phyloP scores from a whole-genome alignment of 768 basidiomycete genomes.

The Tylopilus balloui region DNA sequence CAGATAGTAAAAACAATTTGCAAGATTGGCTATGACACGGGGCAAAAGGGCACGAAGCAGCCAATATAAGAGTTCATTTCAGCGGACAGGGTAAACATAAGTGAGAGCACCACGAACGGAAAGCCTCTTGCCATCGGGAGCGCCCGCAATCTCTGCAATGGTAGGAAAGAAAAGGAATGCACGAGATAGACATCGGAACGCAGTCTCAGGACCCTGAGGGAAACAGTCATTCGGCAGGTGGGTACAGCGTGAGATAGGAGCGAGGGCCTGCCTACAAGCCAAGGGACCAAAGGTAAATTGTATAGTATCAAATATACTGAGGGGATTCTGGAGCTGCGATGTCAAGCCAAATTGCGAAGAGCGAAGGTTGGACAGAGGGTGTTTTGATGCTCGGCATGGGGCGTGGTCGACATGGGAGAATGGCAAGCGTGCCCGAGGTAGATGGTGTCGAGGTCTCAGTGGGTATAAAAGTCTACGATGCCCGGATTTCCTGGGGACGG shows the following conservation, averaged over 20 bases:
- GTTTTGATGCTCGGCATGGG: constrained; percentile 28
- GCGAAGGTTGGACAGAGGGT: constrained; percentile 5
- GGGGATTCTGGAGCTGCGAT: constrained; percentile 50
- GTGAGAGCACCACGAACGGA: constrained; percentile 41
- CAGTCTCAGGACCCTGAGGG: constrained; percentile 46
- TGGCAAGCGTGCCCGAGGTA: constrained; percentile 35
- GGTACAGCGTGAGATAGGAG: not conserved
- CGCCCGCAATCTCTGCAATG: constrained; percentile 54
- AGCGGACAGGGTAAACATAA: not conserved
- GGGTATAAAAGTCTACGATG: constrained; percentile 59
- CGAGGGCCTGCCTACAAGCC: constrained; percentile 40
- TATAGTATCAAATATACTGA: constrained; percentile 51
- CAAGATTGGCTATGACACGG: constrained; percentile 40
- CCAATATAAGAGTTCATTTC: constrained; percentile 15
- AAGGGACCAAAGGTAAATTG: constrained; percentile 36
- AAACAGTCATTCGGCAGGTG: not conserved
- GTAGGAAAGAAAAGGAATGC: constrained; percentile 70
- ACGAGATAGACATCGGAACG: constrained; percentile 36
- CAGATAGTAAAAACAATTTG: constrained; percentile 35
- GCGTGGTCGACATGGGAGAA: constrained; percentile 66
- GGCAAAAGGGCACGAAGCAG: constrained; percentile 46
- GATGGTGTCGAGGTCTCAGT: constrained; percentile 57
- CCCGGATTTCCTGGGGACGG: constrained; percentile 48
- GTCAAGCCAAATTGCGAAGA: constrained; percentile 34
- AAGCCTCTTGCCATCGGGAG: constrained; percentile 59